phyloP scores from a whole-genome alignment of 202 grass and related monocot genomes.

The Carex sylvatica region DNA sequence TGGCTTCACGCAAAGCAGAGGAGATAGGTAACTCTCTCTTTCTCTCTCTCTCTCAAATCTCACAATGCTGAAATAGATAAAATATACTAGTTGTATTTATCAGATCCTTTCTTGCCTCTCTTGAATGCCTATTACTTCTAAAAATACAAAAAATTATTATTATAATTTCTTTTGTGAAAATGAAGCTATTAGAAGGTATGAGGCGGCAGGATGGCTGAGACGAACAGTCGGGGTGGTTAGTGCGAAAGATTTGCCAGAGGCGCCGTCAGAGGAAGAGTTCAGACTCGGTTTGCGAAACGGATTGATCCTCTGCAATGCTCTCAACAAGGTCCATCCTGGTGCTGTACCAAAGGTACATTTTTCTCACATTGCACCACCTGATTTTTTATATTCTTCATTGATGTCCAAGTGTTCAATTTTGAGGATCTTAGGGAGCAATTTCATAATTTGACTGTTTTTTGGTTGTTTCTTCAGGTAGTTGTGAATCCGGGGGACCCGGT shows the following conservation, averaged over 20 bases:
- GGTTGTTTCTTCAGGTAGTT: constrained; percentile 62
- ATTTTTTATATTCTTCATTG: neutral
- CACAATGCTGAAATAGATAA: constrained; percentile 18
- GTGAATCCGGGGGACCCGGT: constrained; percentile 84
- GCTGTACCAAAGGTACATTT: constrained; percentile 69
- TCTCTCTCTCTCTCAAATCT: neutral
- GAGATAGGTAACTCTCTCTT: constrained; percentile 57
- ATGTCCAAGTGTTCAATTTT: neutral
- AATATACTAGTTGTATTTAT: neutral
- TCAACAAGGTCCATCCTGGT: constrained; percentile 90
- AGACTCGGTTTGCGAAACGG: constrained; percentile 85
- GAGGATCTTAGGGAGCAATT: neutral
- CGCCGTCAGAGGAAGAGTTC: constrained; percentile 96
- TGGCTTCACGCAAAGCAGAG: constrained; percentile 80
- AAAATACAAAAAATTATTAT: neutral
- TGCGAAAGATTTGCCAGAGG: constrained; percentile 76
- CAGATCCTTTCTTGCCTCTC: neutral
- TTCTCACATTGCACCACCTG: neutral
- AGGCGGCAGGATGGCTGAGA: constrained; percentile 95
- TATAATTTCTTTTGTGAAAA: constrained; percentile 17
- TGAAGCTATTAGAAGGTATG: constrained; percentile 77
- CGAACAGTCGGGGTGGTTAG: constrained; percentile 67
- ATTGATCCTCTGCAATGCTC: constrained; percentile 93
- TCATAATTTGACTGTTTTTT: constrained; percentile 19
- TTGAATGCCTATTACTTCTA: neutral